A percentile compares a stretch with the other conserved stretches of the same genome.
phyloP scores from a whole-genome alignment of 2,329 filamentous ascomycete genomes.

The Hirsutella rhossiliensis region DNA sequence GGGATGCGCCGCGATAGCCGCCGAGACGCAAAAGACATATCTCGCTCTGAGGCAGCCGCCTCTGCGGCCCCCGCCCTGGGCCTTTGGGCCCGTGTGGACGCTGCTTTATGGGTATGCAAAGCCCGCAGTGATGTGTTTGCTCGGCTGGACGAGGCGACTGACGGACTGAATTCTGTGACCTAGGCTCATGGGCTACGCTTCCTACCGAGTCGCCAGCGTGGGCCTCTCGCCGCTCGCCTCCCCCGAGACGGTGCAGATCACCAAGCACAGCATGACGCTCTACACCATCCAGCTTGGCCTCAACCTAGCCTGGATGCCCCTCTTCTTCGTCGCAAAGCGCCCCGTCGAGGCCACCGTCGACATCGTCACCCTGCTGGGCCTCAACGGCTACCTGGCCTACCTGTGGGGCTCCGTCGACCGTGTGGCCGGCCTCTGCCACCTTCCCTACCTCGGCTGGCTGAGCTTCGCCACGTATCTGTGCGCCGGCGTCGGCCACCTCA shows the following conservation, averaged over 20 bases:
- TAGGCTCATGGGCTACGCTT: constrained; percentile 74
- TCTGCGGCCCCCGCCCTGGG: constrained; percentile 44
- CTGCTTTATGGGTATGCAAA: constrained; percentile 43
- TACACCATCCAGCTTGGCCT: constrained; percentile 79
- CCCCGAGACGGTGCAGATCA: constrained; percentile 40
- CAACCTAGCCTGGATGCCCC: constrained; percentile 82
- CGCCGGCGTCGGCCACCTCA: constrained; percentile 54
- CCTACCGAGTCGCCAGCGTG: constrained; percentile 60
- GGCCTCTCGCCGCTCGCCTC: constrained; percentile 47
- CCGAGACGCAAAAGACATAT: constrained; percentile 50
- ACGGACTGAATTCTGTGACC: not conserved
- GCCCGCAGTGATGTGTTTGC: not conserved
- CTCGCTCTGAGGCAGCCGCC: constrained; percentile 55
- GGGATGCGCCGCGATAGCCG: constrained; percentile 33
- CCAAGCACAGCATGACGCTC: constrained; percentile 60
- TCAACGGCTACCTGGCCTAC: constrained; percentile 62
- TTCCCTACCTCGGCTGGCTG: constrained; percentile 79
- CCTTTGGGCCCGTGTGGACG: constrained; percentile 57
- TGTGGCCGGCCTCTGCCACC: constrained; percentile 60
- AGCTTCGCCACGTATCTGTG: constrained; percentile 80
- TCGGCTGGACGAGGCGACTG: too few species aligned
- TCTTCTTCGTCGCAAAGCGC: constrained; percentile 72
- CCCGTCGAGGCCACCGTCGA: constrained; percentile 66
- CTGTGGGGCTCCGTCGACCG: constrained; percentile 65
- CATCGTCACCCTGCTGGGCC: constrained; percentile 58